phyloP scores from a whole-genome alignment of 2,329 filamentous ascomycete species.

The Aspergillus candidus region DNA sequence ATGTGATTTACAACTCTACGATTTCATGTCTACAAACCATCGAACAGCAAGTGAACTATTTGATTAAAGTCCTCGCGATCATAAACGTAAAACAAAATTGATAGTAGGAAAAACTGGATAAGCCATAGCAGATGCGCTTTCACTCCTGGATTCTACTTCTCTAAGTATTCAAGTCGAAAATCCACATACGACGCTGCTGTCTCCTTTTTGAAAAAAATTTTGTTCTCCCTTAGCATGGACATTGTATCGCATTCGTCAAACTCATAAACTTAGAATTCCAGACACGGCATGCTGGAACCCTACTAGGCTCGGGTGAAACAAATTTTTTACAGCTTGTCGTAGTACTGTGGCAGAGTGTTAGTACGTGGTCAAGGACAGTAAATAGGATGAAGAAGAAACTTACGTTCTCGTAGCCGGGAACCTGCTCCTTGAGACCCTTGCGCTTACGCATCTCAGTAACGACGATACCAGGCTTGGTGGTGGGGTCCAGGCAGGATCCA shows the following conservation, averaged over 20 bases:
- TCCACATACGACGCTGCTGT: constrained; percentile 27
- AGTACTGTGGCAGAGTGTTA: constrained; percentile 61
- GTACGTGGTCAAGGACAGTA: constrained; percentile 1
- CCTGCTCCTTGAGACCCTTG: constrained; percentile 97
- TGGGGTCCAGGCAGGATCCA: constrained; percentile 81
- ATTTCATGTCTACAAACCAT: constrained; percentile 29
- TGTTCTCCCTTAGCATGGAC: constrained; percentile 18
- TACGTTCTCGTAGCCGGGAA: constrained; percentile 92
- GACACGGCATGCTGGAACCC: constrained; percentile 33
- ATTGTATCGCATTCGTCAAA: constrained; percentile 40
- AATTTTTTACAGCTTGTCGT: constrained; percentile 88
- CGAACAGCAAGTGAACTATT: constrained; percentile 20
- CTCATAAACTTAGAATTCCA: constrained; percentile 37
- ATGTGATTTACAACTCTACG: background rate
- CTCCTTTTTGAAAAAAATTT: constrained; percentile 25
- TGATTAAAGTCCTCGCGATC: constrained; percentile 22
- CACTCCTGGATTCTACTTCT: constrained; percentile 27
- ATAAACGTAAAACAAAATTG: constrained; percentile 23
- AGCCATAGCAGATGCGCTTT: constrained; percentile 24
- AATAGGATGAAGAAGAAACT: constrained; percentile 43
- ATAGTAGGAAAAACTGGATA: constrained; percentile 8
- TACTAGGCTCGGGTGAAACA: constrained; percentile 33
- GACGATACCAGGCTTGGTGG: constrained; percentile 74
- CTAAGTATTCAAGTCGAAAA: constrained; percentile 20
- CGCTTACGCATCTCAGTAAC: constrained; percentile 92